phyloP scores from a whole-genome alignment of 306 rosid species.

The Hippophae tibetana region DNA sequence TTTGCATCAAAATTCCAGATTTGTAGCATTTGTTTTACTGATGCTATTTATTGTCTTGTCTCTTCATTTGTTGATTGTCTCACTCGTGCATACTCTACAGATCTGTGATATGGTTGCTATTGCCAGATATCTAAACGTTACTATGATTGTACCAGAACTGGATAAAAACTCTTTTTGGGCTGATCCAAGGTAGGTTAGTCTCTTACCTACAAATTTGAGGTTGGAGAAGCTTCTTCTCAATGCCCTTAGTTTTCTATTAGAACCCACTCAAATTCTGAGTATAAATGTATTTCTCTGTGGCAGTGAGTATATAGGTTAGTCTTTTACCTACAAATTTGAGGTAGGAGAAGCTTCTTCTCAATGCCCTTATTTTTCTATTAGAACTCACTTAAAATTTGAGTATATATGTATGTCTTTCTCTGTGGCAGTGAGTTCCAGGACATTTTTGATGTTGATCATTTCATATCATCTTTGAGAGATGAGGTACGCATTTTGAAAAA shows the following conservation, averaged over 20 bases:
- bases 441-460: slow-evolving; percentile 89
- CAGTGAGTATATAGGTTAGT: slow-evolving; percentile 55
- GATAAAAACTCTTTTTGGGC: slow-evolving; percentile 98
- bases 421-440: slow-evolving; percentile 77
- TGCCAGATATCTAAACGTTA: slow-evolving; percentile 83
- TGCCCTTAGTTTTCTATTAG: too few species aligned
- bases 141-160: slow-evolving; percentile 84
- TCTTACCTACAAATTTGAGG: background rate
- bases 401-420: slow-evolving; percentile 3
- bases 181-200: slow-evolving; percentile 70
- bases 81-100: slow-evolving; percentile 29
- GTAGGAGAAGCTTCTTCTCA: too few species aligned
- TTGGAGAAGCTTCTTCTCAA: too few species aligned
- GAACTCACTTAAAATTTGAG: too few species aligned
- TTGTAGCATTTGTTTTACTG: background rate
- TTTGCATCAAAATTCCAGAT: background rate
- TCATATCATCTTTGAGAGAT: slow-evolving; percentile 88
- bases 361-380: too few species aligned
- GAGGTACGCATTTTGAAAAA: slow-evolving; percentile 92
- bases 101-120: slow-evolving; percentile 98
- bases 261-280: too few species aligned
- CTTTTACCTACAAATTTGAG: background rate
- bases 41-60: background rate
- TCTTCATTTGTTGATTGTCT: background rate
- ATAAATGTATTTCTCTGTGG: slow-evolving; percentile 10